phyloP scores from a whole-genome alignment of 2,329 filamentous ascomycete species.

The Amphichorda felina region DNA sequence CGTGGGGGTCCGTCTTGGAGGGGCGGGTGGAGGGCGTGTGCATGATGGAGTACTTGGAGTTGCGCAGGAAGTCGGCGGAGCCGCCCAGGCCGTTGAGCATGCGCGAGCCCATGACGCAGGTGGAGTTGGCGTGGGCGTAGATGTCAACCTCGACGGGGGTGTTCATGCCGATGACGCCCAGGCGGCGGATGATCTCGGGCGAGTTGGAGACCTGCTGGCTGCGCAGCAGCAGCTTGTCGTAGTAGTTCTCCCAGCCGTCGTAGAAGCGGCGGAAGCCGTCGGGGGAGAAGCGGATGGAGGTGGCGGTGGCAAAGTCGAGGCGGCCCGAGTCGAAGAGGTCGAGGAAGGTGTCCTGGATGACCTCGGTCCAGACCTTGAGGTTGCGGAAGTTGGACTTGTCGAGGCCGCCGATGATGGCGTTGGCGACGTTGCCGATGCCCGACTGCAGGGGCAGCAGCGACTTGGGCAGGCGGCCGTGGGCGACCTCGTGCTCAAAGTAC shows the following conservation, averaged over 20 bases:
- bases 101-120: constrained; percentile 76
- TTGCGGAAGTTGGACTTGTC: constrained; percentile 73
- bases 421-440: constrained; percentile 88
- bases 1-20: constrained; percentile 70
- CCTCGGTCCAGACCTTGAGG: constrained; percentile 87
- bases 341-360: constrained; percentile 85
- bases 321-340: constrained; percentile 84
- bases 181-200: constrained; percentile 77
- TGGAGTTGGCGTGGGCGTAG: constrained; percentile 86
- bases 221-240: constrained; percentile 72
- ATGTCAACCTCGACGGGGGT: constrained; percentile 91
- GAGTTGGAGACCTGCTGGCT: constrained; percentile 84
- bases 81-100: constrained; percentile 83
- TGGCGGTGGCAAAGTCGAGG: constrained; percentile 82
- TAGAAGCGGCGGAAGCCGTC: constrained; percentile 90
- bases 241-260: constrained; percentile 69
- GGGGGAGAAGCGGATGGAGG: constrained; percentile 81
- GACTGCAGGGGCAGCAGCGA: constrained; percentile 75
- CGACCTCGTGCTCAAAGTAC: constrained; percentile 73
- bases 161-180: constrained; percentile 91
- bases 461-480: constrained; percentile 61
- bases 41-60: constrained; percentile 81
- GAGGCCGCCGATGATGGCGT: constrained; percentile 78
- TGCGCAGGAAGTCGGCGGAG: constrained; percentile 70
- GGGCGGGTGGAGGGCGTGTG: constrained; percentile 77